phyloP scores from a whole-genome alignment of 108 stramenopile genomes.

The Nitzschia putrida region DNA sequence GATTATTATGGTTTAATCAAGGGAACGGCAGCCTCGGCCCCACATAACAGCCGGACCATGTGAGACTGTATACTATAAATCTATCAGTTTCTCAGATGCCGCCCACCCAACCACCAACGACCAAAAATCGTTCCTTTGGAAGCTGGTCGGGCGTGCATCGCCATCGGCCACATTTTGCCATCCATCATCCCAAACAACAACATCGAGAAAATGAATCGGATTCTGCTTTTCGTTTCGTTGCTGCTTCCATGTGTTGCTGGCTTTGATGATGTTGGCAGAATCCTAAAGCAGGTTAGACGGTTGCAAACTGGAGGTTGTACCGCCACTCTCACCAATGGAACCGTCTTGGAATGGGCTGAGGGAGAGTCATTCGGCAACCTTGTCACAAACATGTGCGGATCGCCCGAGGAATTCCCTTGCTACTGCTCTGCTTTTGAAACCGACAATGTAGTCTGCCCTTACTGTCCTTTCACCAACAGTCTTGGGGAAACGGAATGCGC shows the following conservation, averaged over 20 bases:
- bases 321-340: neutral
- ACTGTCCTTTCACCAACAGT: slow-evolving; percentile 7
- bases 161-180: too few relatives aligned
- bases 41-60: too few relatives aligned
- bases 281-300: neutral
- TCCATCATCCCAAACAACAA: too few relatives aligned
- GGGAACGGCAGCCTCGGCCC: too few relatives aligned
- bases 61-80: neutral
- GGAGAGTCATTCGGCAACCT: slow-evolving; percentile 3
- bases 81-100: neutral
- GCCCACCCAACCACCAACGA: neutral
- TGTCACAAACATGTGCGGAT: neutral
- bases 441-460: slow-evolving; percentile 12
- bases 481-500: neutral
- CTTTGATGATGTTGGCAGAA: neutral
- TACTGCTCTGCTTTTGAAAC: slow-evolving; percentile 1
- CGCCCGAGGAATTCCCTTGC: slow-evolving; percentile 5
- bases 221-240: too few relatives aligned
- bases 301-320: neutral
- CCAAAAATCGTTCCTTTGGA: too few relatives aligned
- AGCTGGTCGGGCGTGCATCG: too few relatives aligned
- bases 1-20: too few relatives aligned
- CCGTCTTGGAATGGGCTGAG: neutral
- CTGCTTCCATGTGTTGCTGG: neutral
- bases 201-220: too few relatives aligned